Evolutionary conservation across 257 asterid species (phyloP).

Genomic region (Solanum pinnatisectum): DNA sequence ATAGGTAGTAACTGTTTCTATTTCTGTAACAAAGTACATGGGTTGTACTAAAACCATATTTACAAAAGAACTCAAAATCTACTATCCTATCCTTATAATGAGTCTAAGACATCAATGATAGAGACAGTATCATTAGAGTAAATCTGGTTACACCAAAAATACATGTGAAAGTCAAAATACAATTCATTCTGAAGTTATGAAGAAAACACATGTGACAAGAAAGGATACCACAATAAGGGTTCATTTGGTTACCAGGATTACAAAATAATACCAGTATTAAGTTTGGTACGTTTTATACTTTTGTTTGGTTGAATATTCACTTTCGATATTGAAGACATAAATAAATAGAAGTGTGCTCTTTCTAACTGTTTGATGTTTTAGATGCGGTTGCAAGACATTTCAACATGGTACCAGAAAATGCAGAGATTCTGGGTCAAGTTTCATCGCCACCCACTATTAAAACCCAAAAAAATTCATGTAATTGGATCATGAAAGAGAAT

Average conservation of each 20-base stretch:
- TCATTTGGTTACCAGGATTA: neutral
- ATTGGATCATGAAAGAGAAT: neutral
- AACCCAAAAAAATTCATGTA: neutral
- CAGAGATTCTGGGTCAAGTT: neutral
- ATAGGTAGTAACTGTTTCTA: too few species aligned
- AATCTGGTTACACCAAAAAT: too few species aligned
- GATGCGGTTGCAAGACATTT: neutral
- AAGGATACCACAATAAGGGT: neutral
- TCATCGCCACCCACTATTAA: neutral
- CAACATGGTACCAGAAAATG: neutral
- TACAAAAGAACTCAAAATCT: too few species aligned
- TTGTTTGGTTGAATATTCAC: neutral
- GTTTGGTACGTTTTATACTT: neutral
- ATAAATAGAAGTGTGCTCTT: neutral
- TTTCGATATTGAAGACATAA: neutral
- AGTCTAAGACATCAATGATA: too few species aligned
- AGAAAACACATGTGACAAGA: neutral
- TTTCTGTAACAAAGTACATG: too few species aligned
- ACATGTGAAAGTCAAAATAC: too few species aligned
- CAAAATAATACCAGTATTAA: neutral
- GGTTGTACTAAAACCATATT: too few species aligned
- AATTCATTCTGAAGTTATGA: neutral
- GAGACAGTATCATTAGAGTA: too few species aligned
- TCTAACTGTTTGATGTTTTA: neutral
- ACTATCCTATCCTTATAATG: too few species aligned